These are phyloP conservation scores for Penicillium waksmanii DNA, from an alignment of 495 filamentous ascomycete species.

Conservation along the genomic window DNA sequence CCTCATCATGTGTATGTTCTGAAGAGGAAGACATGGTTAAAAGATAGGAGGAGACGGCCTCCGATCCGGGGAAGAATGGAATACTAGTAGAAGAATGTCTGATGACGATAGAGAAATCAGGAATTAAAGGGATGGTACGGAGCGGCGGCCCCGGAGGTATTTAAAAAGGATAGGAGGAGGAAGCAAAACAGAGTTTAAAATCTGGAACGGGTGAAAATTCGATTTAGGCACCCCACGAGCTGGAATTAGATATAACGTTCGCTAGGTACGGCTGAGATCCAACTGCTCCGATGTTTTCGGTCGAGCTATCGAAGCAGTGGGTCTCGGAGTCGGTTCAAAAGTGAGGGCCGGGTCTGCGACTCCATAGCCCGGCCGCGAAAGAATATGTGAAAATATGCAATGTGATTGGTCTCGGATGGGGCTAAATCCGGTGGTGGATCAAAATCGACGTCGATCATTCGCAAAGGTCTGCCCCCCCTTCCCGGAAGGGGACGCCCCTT, in stretches of 20 bases:
- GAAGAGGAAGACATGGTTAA: slow-evolving; percentile 12
- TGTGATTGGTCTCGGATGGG: slow-evolving; percentile 7
- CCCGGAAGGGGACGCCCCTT: not conserved
- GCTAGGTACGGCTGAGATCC: slow-evolving; percentile 1
- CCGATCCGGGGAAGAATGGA: slow-evolving; percentile 1
- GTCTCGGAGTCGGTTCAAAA: slow-evolving; percentile 13
- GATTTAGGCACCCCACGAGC: not conserved
- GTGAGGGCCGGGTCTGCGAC: slow-evolving; percentile 2
- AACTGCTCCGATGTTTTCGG: slow-evolving; percentile 16
- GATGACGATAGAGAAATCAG: not conserved
- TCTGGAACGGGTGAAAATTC: slow-evolving; percentile 2
- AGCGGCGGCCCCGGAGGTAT: not conserved
- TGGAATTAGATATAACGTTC: slow-evolving; percentile 7
- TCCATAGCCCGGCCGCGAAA: not conserved
- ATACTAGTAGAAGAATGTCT: not conserved
- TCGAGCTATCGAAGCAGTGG: slow-evolving; percentile 11
- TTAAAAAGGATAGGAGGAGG: not conserved
- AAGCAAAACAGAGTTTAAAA: slow-evolving; percentile 1
- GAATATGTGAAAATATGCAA: not conserved
- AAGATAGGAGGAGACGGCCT: slow-evolving; percentile 7
- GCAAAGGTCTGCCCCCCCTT: not conserved
- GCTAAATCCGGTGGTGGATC: slow-evolving; percentile 15
- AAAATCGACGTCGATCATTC: slow-evolving; percentile 5
- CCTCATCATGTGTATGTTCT: slow-evolving; percentile 2
- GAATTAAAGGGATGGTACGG: not conserved